These are phyloP conservation scores for Emericellopsis atlantica DNA, from an alignment of 2,329 filamentous ascomycete genomes.

Conservation along the genomic window DNA sequence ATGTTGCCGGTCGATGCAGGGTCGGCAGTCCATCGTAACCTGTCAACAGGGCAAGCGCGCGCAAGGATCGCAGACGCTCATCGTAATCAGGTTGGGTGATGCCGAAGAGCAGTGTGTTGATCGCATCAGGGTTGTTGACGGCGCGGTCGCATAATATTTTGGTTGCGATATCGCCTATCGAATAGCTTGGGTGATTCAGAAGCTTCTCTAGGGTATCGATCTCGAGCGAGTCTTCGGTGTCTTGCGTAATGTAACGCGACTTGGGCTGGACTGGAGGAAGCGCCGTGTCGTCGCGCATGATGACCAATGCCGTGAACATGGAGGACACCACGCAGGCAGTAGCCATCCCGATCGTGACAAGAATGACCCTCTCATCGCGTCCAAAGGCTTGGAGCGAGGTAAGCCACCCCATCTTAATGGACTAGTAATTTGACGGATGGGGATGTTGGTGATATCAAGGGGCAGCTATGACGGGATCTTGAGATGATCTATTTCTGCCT, in stretches of 20 bases:
- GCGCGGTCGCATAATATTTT: constrained; percentile 44
- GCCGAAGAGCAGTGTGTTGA: constrained; percentile 40
- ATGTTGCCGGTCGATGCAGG: constrained; percentile 36
- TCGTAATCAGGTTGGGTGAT: constrained; percentile 48
- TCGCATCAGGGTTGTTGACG: constrained; percentile 42
- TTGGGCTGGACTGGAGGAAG: constrained; percentile 53
- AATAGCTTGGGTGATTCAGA: constrained; percentile 57
- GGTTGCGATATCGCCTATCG: constrained; percentile 56
- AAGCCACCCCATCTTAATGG: constrained; percentile 25
- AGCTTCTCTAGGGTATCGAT: constrained; percentile 55
- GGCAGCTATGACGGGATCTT: not conserved
- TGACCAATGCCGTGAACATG: constrained; percentile 44
- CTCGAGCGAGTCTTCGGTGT: constrained; percentile 60
- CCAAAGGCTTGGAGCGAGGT: constrained; percentile 14
- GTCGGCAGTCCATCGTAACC: constrained; percentile 25
- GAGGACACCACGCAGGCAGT: constrained; percentile 44
- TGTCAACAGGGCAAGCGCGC: constrained; percentile 41
- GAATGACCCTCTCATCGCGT: constrained; percentile 40
- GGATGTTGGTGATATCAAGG: not conserved
- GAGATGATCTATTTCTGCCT: not conserved
- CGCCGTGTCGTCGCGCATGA: constrained; percentile 51
- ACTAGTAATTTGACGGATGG: not conserved
- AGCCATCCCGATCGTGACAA: constrained; percentile 41
- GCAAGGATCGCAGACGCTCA: constrained; percentile 41
- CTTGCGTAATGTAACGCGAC: constrained; percentile 62